phyloP scores from a whole-genome alignment of 192 early-diverging fungal species.

The Diversispora epigaea region DNA sequence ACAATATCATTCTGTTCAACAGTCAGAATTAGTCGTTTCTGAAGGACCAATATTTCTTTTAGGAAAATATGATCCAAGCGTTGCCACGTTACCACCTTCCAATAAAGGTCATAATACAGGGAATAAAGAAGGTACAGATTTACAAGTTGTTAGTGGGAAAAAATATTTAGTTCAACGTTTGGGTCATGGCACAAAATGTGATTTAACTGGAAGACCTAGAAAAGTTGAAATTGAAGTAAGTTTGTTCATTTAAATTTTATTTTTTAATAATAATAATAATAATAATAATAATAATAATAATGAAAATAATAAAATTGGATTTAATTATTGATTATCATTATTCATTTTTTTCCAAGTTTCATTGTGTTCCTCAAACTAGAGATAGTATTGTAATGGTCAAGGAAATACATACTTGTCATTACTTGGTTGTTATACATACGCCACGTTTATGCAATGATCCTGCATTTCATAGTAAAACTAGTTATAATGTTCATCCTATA shows the following conservation, averaged over 20 bases:
- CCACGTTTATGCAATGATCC: slow-evolving; percentile 68
- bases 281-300: neutral
- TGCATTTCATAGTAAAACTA: slow-evolving; percentile 46
- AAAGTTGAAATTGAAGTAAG: slow-evolving; percentile 69
- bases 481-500: slow-evolving; percentile 55
- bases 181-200: slow-evolving; percentile 73
- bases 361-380: slow-evolving; percentile 61
- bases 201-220: slow-evolving; percentile 67
- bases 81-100: slow-evolving; percentile 26
- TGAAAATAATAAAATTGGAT: neutral
- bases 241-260: too few species aligned
- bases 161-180: slow-evolving; percentile 71
- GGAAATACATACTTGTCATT: slow-evolving; percentile 72
- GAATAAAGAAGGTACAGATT: slow-evolving; percentile 34
- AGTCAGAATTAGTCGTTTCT: neutral
- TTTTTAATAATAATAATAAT: too few species aligned
- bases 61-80: slow-evolving; percentile 33
- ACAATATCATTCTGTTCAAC: slow-evolving; percentile 55
- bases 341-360: slow-evolving; percentile 54
- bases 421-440: slow-evolving; percentile 77
- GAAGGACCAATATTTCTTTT: slow-evolving; percentile 34
- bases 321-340: neutral
- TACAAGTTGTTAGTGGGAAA: slow-evolving; percentile 47
- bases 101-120: slow-evolving; percentile 24
- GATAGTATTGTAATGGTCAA: slow-evolving; percentile 66